Evolutionary conservation across 2,329 filamentous ascomycete genomes (phyloP).

Genomic region (Exophiala sp.): DNA sequence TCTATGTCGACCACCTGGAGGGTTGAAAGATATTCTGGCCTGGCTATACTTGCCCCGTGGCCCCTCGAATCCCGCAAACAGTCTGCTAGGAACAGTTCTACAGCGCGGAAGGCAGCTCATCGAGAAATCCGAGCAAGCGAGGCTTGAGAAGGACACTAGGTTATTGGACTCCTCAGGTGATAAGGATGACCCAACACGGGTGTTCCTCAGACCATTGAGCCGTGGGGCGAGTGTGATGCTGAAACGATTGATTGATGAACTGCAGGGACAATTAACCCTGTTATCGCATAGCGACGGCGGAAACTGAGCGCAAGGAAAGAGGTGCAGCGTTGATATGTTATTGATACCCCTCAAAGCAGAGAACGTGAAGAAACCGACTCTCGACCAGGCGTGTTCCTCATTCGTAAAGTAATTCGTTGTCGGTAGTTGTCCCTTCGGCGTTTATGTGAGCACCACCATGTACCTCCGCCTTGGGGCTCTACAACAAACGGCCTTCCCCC

Average conservation of each 20-base stretch:
- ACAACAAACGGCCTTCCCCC: too few relatives aligned
- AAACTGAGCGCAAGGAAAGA: not conserved
- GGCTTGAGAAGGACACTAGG: constrained; percentile 19
- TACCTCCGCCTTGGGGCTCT: too few relatives aligned
- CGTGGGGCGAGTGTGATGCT: constrained; percentile 35
- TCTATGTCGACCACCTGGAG: constrained; percentile 40
- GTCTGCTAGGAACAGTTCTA: constrained; percentile 24
- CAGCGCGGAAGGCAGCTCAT: constrained; percentile 31
- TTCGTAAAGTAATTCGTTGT: too few relatives aligned
- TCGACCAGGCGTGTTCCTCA: too few relatives aligned
- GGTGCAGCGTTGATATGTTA: not conserved
- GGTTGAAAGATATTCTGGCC: constrained; percentile 50
- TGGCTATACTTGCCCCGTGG: constrained; percentile 48
- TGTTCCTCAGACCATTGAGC: constrained; percentile 35
- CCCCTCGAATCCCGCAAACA: constrained; percentile 2
- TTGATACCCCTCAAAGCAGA: too few relatives aligned
- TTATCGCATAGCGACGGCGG: not conserved
- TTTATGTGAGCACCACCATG: too few relatives aligned
- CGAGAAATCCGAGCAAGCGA: constrained; percentile 24
- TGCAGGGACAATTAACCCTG: constrained; percentile 25
- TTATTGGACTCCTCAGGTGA: constrained; percentile 23
- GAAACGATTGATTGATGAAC: constrained; percentile 28
- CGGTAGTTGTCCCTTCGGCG: too few relatives aligned
- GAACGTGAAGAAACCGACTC: too few relatives aligned
- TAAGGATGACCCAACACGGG: constrained; percentile 23